Percentiles rank a stretch among this genome's conserved stretches.
These are phyloP conservation scores for Stephania yunnanensis DNA, from an alignment of 164 flowering plant genomes.

Conservation along the genomic window DNA sequence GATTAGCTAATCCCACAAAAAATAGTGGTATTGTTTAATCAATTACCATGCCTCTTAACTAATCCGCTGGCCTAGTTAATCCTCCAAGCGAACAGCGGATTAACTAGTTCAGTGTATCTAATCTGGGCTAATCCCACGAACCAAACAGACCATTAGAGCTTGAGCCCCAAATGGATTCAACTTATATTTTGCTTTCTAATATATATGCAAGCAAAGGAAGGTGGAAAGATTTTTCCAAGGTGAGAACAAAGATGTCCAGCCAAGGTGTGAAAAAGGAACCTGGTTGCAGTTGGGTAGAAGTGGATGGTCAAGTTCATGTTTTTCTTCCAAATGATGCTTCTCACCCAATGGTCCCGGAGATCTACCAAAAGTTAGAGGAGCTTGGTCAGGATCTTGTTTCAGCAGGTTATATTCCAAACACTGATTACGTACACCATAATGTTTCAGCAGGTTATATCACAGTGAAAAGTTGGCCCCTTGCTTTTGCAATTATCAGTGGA, in stretches of 20 bases:
- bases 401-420: constrained; percentile 41
- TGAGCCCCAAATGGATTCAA: constrained; percentile 37
- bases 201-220: constrained; percentile 45
- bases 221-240: constrained; percentile 48
- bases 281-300: constrained; percentile 62
- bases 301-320: constrained; percentile 40
- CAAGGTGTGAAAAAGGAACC: constrained; percentile 55
- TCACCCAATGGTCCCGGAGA: constrained; percentile 37
- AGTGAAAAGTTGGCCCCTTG: constrained; percentile 54
- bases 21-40: too few relatives aligned
- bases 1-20: too few relatives aligned
- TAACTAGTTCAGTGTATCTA: too few relatives aligned
- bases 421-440: constrained; percentile 38
- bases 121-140: too few relatives aligned
- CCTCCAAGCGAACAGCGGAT: too few relatives aligned
- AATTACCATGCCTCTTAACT: too few relatives aligned
- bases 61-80: too few relatives aligned
- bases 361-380: constrained; percentile 43
- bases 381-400: constrained; percentile 21
- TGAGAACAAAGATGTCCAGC: constrained; percentile 37
- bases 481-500: constrained; percentile 38
- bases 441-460: constrained; percentile 38
- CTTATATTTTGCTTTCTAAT: constrained; percentile 46
- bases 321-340: constrained; percentile 47
- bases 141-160: too few relatives aligned